Evolutionary conservation across 768 basidiomycete genomes (phyloP).

Genomic region (Lactifluus pinguis): DNA sequence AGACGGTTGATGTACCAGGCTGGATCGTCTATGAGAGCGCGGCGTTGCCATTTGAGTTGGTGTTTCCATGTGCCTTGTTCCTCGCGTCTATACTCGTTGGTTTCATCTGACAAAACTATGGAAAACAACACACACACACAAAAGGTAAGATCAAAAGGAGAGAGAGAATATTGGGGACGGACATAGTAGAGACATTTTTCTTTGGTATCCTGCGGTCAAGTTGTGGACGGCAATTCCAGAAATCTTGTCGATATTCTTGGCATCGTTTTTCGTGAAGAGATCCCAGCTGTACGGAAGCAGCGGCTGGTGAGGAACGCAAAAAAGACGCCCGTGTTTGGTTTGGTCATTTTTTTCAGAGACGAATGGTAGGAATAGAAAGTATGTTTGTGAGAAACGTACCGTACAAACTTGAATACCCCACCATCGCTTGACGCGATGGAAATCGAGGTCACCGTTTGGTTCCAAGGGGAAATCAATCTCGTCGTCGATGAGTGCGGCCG

Average conservation of each 20-base stretch:
- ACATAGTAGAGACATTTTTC: constrained; percentile 1
- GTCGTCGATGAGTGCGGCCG: constrained; percentile 6
- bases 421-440: constrained; percentile 12
- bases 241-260: not conserved
- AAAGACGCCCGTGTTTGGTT: too few relatives aligned
- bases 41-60: constrained; percentile 11
- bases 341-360: not conserved
- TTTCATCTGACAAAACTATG: not conserved
- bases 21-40: constrained; percentile 5
- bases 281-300: constrained; percentile 16
- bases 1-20: constrained; percentile 13
- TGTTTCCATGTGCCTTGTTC: constrained; percentile 12
- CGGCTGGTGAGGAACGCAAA: not conserved
- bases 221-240: constrained; percentile 13
- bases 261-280: not conserved
- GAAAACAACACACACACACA: not conserved
- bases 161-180: not conserved
- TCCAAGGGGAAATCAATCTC: constrained; percentile 16
- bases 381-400: constrained; percentile 1
- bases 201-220: constrained; percentile 8
- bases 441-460: constrained; percentile 12
- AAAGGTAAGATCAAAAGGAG: not conserved
- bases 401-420: constrained; percentile 10
- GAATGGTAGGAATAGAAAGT: not conserved
- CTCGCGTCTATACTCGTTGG: constrained; percentile 6